A percentile compares a stretch with the other conserved stretches of the same genome.
phyloP scores from a whole-genome alignment of 2,329 filamentous ascomycete species.

The Lachnellula arida region DNA sequence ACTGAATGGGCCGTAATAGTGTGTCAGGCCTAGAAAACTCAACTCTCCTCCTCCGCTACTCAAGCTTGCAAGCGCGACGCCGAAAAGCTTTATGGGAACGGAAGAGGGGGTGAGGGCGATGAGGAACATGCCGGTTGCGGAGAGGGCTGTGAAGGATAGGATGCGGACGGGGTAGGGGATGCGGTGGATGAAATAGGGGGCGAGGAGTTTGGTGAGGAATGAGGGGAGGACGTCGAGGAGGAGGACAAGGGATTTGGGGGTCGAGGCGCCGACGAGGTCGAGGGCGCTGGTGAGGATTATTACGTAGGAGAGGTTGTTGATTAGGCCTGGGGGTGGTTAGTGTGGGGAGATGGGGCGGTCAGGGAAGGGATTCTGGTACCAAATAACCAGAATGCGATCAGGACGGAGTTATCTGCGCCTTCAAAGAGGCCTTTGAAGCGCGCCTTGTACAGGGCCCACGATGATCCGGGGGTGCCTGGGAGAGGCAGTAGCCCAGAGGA shows the following conservation, averaged over 20 bases:
- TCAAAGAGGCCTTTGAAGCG: slow-evolving; percentile 60
- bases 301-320: slow-evolving; percentile 98
- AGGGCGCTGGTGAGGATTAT: slow-evolving; percentile 93
- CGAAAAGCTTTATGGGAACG: slow-evolving; percentile 71
- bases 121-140: slow-evolving; percentile 81
- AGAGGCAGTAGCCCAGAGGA: slow-evolving; percentile 45
- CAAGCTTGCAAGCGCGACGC: slow-evolving; percentile 79
- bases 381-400: slow-evolving; percentile 88
- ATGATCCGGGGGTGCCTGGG: slow-evolving; percentile 56
- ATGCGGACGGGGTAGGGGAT: slow-evolving; percentile 77
- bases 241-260: slow-evolving; percentile 89
- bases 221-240: slow-evolving; percentile 89
- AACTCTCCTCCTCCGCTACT: slow-evolving; percentile 85
- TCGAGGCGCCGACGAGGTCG: slow-evolving; percentile 79
- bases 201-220: slow-evolving; percentile 80
- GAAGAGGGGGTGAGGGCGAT: slow-evolving; percentile 75
- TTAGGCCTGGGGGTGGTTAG: slow-evolving; percentile 57
- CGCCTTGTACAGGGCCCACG: slow-evolving; percentile 69
- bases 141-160: slow-evolving; percentile 67
- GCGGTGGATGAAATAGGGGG: slow-evolving; percentile 88
- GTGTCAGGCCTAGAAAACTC: slow-evolving; percentile 84
- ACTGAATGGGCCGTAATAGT: slow-evolving; percentile 85
- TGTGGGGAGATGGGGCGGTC: neutral
- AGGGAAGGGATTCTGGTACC: slow-evolving; percentile 50
- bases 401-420: slow-evolving; percentile 65